Evolutionary conservation across 352 stramenopile genomes (phyloP), one percentile per base, ranked within the genome.

Genomic region (Phytophthora uliginosa): DNA sequence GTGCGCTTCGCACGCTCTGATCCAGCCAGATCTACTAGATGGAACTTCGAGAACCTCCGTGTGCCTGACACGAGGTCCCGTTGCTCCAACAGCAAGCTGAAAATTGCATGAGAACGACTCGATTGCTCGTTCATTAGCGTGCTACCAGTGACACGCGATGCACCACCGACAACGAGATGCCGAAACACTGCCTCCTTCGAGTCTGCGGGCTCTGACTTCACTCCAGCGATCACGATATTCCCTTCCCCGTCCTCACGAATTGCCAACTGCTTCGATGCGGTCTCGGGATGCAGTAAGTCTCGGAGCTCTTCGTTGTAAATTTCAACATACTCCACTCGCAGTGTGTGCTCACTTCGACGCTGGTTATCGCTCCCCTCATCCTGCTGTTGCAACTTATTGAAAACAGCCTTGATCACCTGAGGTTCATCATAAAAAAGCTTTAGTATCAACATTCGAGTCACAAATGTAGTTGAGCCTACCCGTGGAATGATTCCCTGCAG

Each of bases 261-360:
- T 24, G 77, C 84, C 12, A 96, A 62, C 78, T 95, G 86, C 76
- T 94, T 95, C 38, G 84, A 87, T 0, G 85, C 74, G 0, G 85
- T 96, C 57, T 96, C 88, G 0, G 86, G 83, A 36, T 94, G 92
- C 7, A 99, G 84, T 33, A 99, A 80, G 73, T 99, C 97, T 4
- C 94, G 88, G 10, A 99, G 85, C 61, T 99, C 94, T 89, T 99
- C 98, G 64, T 99, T 99, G 85, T 99, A 99, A 63, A 99, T 98
- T 88, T 99, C 98, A 52, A 99, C 86, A 75, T 98, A 99, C 26
- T 98, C 98, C 40, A 98, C 92, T 17, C 93, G 84, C 15, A 99
- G 77, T n/a, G 86, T 87, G 64, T 96, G 96, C 58, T 98, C 90
- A 26, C 52, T 62, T 50, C 54, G 58, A 28, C 55, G 36, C 28